phyloP scores from a whole-genome alignment of 805 yeast species.

The Saturnispora kantuleensis region DNA sequence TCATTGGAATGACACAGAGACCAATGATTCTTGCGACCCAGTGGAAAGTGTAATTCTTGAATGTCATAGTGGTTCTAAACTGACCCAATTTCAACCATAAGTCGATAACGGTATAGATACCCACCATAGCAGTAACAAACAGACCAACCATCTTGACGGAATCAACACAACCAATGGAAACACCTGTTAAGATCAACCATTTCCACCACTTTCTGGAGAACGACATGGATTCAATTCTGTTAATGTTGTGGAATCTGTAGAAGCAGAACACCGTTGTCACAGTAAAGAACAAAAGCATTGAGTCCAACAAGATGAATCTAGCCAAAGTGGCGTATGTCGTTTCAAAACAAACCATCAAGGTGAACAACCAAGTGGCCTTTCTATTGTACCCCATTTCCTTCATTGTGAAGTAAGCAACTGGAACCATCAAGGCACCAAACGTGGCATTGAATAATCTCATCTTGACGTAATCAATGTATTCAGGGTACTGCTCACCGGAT shows the following conservation, averaged over 20 bases:
- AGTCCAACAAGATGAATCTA: slow-evolving; percentile 83
- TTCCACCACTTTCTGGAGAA: slow-evolving; percentile 86
- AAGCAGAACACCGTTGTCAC: slow-evolving; percentile 70
- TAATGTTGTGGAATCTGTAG: slow-evolving; percentile 58
- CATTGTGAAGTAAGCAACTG: slow-evolving; percentile 77
- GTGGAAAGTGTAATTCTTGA: slow-evolving; percentile 39
- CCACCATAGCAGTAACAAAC: slow-evolving; percentile 79
- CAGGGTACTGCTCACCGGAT: slow-evolving; percentile 71
- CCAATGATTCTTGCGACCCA: slow-evolving; percentile 63
- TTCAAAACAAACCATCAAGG: slow-evolving; percentile 75
- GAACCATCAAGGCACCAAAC: slow-evolving; percentile 77
- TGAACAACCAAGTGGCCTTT: slow-evolving; percentile 65
- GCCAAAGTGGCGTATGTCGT: slow-evolving; percentile 77
- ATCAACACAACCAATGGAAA: slow-evolving; percentile 79
- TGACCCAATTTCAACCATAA: slow-evolving; percentile 87
- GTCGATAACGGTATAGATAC: slow-evolving; percentile 82
- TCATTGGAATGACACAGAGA: slow-evolving; percentile 62
- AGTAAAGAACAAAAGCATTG: slow-evolving; percentile 84
- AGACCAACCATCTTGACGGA: slow-evolving; percentile 97
- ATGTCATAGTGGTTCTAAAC: slow-evolving; percentile 25
- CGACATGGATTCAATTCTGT: slow-evolving; percentile 32
- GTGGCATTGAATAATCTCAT: slow-evolving; percentile 86
- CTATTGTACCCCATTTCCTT: slow-evolving; percentile 64
- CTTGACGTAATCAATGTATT: slow-evolving; percentile 62
- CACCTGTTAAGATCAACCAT: slow-evolving; percentile 80